Base-by-base conservation (phyloP, 2,329 filamentous ascomycete species). In the Colletotrichum sp. region DNA sequence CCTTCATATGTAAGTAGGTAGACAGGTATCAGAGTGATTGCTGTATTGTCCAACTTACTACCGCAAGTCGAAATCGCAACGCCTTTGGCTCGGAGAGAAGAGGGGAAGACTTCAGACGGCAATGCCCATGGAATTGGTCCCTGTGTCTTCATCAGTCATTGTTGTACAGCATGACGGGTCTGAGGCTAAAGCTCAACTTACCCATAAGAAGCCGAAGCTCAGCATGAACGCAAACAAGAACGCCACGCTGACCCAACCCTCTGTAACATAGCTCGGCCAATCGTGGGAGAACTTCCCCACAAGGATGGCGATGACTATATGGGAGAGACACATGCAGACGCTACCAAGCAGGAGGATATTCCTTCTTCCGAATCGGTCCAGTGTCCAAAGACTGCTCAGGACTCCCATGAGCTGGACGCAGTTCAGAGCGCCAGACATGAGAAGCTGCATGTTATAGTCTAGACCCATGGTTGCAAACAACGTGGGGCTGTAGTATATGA, bases 401-500 rank as follows among this genome's bases (percentile, higher is more conserved):
- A 78, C 79, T 1, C 81, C 83, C 1, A 84, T 76, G 1, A 85
- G 60, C 72, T 84, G 84, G 36, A 77, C 80, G n/a, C 85, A 80
- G 32, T 85, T 85, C 34, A 85, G 71, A 44, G 85, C 79, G 0
- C 82, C 84, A 4, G 80, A 80, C 3, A 85, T 78, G 24, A 83
- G 83, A 0, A 85, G 72, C 0, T 80, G 62, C 80, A 80, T 83
- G 1, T 82, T 76, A 5, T 76, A 66, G 0, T 75, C 66, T 24
- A 82, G 80, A 0, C 82, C 83, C 4, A 81, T 79, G 0, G 81
- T 76, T 3, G 76, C 59, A 22, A 82, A 81, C 26, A 82, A 77
- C 1, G 76, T 81, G 0, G 80, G 80, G 1, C 78, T 77, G 39
- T 81, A 81, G 64, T 81, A 81, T 1, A 81, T 78, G 15, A 78